Evolutionary conservation across 257 asterid species (phyloP), one percentile per base, ranked within the genome.

Genomic region (Haberlea rhodopensis): DNA sequence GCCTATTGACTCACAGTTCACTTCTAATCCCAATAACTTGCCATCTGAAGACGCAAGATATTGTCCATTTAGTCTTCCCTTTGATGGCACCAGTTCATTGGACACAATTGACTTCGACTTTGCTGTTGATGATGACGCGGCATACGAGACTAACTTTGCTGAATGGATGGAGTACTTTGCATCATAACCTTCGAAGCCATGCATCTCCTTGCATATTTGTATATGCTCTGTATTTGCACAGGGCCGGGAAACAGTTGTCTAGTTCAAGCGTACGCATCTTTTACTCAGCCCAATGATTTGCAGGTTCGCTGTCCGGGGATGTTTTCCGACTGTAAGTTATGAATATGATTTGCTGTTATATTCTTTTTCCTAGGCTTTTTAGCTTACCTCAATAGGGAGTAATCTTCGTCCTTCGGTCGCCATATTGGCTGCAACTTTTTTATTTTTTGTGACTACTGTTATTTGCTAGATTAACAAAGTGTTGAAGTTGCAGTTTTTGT

Each of bases 1-100:
- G 34, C 65, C 60, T 15, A 60, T 57, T 45, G 79, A 78, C n/a
- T 27, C 62, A 57, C 66, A 60, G 20, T 67, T 70, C 53, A 59
- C 28, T 34, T 69, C 79, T 62, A 64, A 74, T 18, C 63, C 66
- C 3, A 21, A 66, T 63, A 66, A 64, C 49, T 62, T 40, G 21
- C 63, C 73, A 7, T 53, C 55, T 6, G 62, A 32, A 10, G 37
- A 27, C 18, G 25, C 62, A 23, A 60, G 31, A 53, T 53, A 65
- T 31, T 29, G 62, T 31, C 62, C 62, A 5, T 65, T 65, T 32
- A 32, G 58, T 63, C 68, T 65, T 28, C 52, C 19, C 24, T 29
- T 65, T 65, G 70, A 65, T 54, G 70, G 62, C 48, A 40, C 48
- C 48, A 40, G 48, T 40, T 40, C 48, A 40, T 4, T 40, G 13